These are phyloP conservation scores for Monilinia polystroma DNA, from an alignment of 2,329 filamentous ascomycete genomes.

Conservation along the genomic window DNA sequence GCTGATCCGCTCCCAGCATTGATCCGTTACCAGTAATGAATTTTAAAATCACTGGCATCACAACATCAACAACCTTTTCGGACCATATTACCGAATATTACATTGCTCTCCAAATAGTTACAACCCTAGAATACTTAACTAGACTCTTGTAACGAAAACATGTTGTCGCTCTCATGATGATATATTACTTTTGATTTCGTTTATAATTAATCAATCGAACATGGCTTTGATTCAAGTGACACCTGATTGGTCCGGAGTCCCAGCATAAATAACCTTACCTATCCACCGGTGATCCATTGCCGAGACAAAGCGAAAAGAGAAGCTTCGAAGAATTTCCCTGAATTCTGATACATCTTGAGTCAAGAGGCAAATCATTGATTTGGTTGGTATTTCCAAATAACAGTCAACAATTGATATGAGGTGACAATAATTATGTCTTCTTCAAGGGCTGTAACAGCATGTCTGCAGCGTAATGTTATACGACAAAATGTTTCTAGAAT, in stretches of 20 bases:
- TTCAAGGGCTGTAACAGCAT: slow-evolving; percentile 34
- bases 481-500: slow-evolving; percentile 28
- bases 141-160: not conserved
- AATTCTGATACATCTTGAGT: slow-evolving; percentile 1
- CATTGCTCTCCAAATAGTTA: not conserved
- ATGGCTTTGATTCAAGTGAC: slow-evolving; percentile 23
- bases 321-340: slow-evolving; percentile 16
- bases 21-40: not conserved
- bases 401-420: slow-evolving; percentile 32
- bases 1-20: not conserved
- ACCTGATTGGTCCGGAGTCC: slow-evolving; percentile 24
- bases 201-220: not conserved
- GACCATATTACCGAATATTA: not conserved
- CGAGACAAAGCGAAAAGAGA: slow-evolving; percentile 14
- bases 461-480: slow-evolving; percentile 34
- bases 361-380: slow-evolving; percentile 7
- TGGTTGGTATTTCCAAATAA: not conserved
- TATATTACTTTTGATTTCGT: not conserved
- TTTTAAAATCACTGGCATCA: no score
- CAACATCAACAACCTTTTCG: not conserved
- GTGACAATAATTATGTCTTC: slow-evolving; percentile 37
- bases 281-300: slow-evolving; percentile 10
- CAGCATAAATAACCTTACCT: not conserved
- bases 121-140: no score
- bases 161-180: not conserved